phyloP scores from a whole-genome alignment of 495 filamentous ascomycete genomes.

The Aspergillus biplanus region DNA sequence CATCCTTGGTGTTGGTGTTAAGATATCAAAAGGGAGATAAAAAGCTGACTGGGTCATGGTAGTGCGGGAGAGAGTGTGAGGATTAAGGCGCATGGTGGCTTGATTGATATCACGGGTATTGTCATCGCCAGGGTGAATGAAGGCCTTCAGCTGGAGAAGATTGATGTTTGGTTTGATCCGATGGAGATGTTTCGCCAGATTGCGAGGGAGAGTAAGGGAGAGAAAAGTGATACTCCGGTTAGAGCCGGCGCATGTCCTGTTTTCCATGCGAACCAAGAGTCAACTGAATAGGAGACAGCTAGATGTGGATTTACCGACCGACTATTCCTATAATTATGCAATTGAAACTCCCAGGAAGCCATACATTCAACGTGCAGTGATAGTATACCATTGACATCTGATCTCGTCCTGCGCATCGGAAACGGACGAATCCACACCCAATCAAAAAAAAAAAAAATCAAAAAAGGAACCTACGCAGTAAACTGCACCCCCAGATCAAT shows the following conservation, averaged over 20 bases:
- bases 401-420: no score
- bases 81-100: constrained; percentile 44
- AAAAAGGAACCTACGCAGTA: no score
- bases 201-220: constrained; percentile 19
- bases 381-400: no score
- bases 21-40: neutral
- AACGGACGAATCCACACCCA: no score
- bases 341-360: neutral
- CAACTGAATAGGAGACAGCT: neutral
- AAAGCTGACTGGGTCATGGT: neutral
- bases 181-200: constrained; percentile 70
- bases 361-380: no score
- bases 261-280: neutral
- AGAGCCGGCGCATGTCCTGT: constrained; percentile 12
- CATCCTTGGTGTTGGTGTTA: constrained; percentile 1
- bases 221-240: neutral
- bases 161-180: constrained; percentile 68
- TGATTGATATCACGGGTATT: constrained; percentile 53
- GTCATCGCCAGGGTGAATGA: constrained; percentile 64
- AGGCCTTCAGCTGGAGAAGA: constrained; percentile 54
- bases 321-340: neutral
- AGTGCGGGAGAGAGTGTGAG: constrained; percentile 63
- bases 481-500: neutral
- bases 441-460: no score
- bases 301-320: neutral